These are phyloP conservation scores for Zoysia japonica DNA, from an alignment of 176 grass and related monocot genomes.

Conservation along the genomic window DNA sequence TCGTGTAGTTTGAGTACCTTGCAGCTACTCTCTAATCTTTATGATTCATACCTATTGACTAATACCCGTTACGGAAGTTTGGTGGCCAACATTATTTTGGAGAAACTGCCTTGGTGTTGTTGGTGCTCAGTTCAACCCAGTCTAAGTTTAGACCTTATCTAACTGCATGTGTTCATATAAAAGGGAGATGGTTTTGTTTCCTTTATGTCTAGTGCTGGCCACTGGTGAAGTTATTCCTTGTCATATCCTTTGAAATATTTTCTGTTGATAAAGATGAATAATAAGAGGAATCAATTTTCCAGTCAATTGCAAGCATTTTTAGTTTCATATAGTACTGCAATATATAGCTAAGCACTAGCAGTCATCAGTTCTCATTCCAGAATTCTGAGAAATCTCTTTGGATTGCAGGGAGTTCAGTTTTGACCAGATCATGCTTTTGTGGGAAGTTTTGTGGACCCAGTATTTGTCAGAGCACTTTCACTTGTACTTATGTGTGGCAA, in stretches of 20 bases:
- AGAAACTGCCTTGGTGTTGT: background rate
- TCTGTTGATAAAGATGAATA: background rate
- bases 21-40: slow-evolving; percentile 25
- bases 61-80: background rate
- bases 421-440: slow-evolving; percentile 75
- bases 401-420: slow-evolving; percentile 78
- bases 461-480: slow-evolving; percentile 96
- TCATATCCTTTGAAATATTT: background rate
- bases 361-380: background rate
- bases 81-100: background rate
- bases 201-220: background rate
- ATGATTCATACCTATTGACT: background rate
- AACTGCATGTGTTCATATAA: background rate
- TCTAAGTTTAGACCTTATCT: slow-evolving; percentile 2
- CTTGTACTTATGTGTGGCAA: slow-evolving; percentile 86
- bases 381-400: slow-evolving; percentile 12
- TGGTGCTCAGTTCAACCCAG: background rate
- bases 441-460: slow-evolving; percentile 92
- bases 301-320: background rate
- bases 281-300: background rate
- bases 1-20: background rate
- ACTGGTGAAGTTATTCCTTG: background rate
- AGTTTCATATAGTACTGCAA: too few relatives aligned
- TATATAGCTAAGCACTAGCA: background rate
- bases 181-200: background rate